A percentile compares a stretch with the other conserved stretches of the same genome.
Conservation (phyloP, 371 early-diverging fungal genomes). For the Lichtheimia ornata region DNA sequence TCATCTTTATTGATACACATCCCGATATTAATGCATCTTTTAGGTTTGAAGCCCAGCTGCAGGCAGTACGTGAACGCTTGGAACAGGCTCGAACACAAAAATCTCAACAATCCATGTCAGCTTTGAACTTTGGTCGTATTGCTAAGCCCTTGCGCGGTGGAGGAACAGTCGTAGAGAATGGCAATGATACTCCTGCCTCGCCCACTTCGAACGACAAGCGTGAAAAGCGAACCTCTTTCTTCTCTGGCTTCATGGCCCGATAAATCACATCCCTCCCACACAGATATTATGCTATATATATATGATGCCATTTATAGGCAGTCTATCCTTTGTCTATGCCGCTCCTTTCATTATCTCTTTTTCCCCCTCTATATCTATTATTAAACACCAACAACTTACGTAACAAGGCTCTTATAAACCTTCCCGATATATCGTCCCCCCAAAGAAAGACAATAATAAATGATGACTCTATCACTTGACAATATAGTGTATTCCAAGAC, state of each 20-base stretch:
- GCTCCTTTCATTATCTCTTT: too few species aligned
- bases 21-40: background rate
- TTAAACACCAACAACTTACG: too few species aligned
- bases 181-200: conserved; percentile 10
- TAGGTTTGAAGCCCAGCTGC: conserved; percentile 80
- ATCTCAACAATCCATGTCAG: conserved; percentile 57
- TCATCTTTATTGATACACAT: background rate
- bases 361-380: too few species aligned
- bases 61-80: conserved; percentile 77
- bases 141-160: conserved; percentile 95
- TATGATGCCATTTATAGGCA: too few species aligned
- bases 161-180: conserved; percentile 38
- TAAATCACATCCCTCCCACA: background rate
- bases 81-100: conserved; percentile 73
- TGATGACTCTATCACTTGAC: too few species aligned
- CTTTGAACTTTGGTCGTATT: conserved; percentile 83
- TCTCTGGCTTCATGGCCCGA: conserved; percentile 36
- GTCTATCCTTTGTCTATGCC: too few species aligned
- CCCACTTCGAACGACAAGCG: conserved; percentile 35
- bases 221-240: conserved; percentile 41
- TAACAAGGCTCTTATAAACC: too few species aligned
- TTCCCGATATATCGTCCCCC: too few species aligned
- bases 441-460: too few species aligned
- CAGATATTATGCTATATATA: too few species aligned
- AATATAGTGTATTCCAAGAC: too few species aligned